Conservation (phyloP, 176 grass and related monocot genomes). For the Tillandsia fasciculata region DNA sequence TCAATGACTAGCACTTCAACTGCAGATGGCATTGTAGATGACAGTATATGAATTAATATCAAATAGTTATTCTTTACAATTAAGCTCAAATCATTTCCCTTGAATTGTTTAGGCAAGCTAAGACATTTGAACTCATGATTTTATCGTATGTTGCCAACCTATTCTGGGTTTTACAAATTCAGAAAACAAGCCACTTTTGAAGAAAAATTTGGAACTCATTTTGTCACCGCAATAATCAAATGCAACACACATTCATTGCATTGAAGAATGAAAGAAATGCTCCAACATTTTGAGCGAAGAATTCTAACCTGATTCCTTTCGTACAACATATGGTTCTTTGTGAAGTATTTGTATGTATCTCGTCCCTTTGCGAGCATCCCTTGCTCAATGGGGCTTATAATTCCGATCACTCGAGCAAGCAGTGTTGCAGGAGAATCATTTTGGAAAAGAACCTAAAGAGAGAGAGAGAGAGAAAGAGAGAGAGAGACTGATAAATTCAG, state of each 20-base stretch:
- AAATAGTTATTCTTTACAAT: too few relatives aligned
- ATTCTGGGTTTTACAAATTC: neutral
- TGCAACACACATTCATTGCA: neutral
- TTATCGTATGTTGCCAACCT: too few relatives aligned
- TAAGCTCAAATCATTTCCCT: too few relatives aligned
- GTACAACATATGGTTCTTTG: constrained; percentile 96
- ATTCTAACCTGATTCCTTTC: constrained; percentile 94
- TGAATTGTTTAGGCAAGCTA: too few relatives aligned
- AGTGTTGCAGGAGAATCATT: constrained; percentile 97
- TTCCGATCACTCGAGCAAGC: constrained; percentile 86
- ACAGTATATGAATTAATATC: too few relatives aligned
- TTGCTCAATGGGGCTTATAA: constrained; percentile 88
- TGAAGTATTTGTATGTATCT: constrained; percentile 98
- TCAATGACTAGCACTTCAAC: too few relatives aligned
- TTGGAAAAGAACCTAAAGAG: constrained; percentile 74
- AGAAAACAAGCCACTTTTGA: neutral
- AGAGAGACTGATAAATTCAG: neutral
- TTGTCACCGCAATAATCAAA: too few relatives aligned
- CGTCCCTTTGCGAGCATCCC: constrained; percentile 90
- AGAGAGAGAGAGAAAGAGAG: neutral
- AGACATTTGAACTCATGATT: neutral
- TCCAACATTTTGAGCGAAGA: constrained; percentile 3
- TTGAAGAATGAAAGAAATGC: neutral
- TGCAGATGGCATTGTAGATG: too few relatives aligned
- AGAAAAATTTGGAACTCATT: too few relatives aligned